These are phyloP conservation scores for Ceratobasidium sp. DNA, from an alignment of 1,284 basidiomycete species.

Conservation along the genomic window DNA sequence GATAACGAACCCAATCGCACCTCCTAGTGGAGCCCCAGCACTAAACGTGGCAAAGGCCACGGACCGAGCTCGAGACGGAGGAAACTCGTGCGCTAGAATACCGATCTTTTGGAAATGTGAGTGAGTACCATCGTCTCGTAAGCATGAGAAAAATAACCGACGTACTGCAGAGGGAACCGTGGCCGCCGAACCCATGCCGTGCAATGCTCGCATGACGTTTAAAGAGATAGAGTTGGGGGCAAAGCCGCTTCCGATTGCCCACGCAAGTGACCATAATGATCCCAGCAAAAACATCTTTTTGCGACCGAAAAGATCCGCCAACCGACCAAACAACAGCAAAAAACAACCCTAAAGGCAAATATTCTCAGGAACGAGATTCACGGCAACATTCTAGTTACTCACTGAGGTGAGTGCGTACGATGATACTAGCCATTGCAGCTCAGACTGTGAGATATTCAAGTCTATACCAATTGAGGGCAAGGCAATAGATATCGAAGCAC, in stretches of 20 bases:
- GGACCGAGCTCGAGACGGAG: slow-evolving; percentile 71
- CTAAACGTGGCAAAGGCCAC: slow-evolving; percentile 81
- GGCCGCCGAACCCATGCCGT: slow-evolving; percentile 76
- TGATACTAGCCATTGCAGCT: slow-evolving; percentile 74
- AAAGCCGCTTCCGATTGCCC: slow-evolving; percentile 68
- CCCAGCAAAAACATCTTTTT: slow-evolving; percentile 71
- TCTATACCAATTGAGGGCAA: slow-evolving; percentile 70
- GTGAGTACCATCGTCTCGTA: neutral
- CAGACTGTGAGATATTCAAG: slow-evolving; percentile 60
- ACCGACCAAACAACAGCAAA: slow-evolving; percentile 72
- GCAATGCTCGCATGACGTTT: slow-evolving; percentile 72
- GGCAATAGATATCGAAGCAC: slow-evolving; percentile 60
- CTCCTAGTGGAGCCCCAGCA: slow-evolving; percentile 83
- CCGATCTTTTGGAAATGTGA: slow-evolving; percentile 64
- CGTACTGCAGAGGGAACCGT: slow-evolving; percentile 74
- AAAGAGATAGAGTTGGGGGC: slow-evolving; percentile 59
- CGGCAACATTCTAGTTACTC: slow-evolving; percentile 46
- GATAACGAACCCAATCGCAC: slow-evolving; percentile 70
- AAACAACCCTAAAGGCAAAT: slow-evolving; percentile 68
- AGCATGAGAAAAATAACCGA: no score
- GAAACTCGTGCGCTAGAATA: slow-evolving; percentile 79
- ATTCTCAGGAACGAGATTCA: slow-evolving; percentile 31
- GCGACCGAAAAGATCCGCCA: slow-evolving; percentile 78
- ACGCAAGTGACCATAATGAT: slow-evolving; percentile 58
- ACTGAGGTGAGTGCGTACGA: slow-evolving; percentile 64